Evolutionary conservation across 2,329 filamentous ascomycete species (phyloP), one percentile per base, ranked within the genome.

Genomic region (Sarocladium oryzae): DNA sequence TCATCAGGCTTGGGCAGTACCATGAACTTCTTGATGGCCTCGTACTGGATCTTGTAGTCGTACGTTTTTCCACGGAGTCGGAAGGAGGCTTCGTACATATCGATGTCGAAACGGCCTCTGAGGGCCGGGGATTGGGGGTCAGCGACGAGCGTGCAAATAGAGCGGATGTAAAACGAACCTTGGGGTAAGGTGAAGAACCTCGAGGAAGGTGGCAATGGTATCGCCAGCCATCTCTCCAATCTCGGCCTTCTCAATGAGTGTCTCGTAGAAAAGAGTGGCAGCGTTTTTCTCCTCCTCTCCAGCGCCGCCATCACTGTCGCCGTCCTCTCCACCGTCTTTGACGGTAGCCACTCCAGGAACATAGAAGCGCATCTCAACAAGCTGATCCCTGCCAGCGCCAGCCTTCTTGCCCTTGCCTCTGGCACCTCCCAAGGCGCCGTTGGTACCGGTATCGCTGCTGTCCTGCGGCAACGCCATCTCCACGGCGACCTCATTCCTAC

Each of bases 21-120:
- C 84, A 99, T 96, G 67, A 97, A 97, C 69, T 97, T 97, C 77
- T 99, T 99, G 72, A 97, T 90, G 48, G 86, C 84, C 53, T 96
- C 89, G 71, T 96, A 99, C 68, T 96, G 90, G 58, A 99, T 97
- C 80, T 99, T 99, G 82, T 99, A 99, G 74, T 99, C 95, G 76
- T 99, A 99, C 21, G 93, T 99, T 74, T 99, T 99, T 63, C 93
- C 93, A 58, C 93, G 92, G 55, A 99, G 80, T 56, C 93, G 87
- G 79, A 99, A 97, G 2, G 93, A 97, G 15, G 84, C 86, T 69
- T 97, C 93, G 79, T 99, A 99, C 87, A 99, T 96, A 69, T 99
- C 93, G 72, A 99, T 96, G 68, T 97, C 93, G 78, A 99, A 99
- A 59, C 93, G 92, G 68, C 93, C 95, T 87, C 93, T 91, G 70